phyloP scores from a whole-genome alignment of 257 asterid genomes.

The Salvia miltiorrhiza region DNA sequence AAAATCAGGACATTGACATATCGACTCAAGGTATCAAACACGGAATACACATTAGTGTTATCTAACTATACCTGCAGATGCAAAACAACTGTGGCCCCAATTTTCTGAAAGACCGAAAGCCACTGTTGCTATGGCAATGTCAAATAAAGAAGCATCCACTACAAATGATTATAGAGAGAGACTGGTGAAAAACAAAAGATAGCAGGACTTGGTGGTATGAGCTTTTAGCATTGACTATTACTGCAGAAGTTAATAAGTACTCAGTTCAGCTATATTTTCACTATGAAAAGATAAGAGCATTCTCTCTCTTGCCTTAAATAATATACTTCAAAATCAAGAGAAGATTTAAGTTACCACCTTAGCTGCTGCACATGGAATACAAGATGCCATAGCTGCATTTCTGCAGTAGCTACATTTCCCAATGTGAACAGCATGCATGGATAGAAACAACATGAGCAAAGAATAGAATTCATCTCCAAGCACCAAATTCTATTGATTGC shows the following conservation, averaged over 20 bases:
- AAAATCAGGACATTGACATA: too few species aligned
- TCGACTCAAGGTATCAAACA: too few species aligned
- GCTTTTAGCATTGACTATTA: not conserved
- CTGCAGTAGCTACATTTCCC: constrained; percentile 1
- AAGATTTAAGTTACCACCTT: not conserved
- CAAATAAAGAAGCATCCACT: not conserved
- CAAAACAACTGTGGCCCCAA: not conserved
- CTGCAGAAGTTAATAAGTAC: not conserved
- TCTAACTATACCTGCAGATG: not conserved
- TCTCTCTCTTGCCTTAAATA: not conserved
- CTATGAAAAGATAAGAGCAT: not conserved
- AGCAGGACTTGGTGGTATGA: too few species aligned
- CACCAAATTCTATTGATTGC: constrained; percentile 56
- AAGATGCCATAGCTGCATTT: not conserved
- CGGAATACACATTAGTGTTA: not conserved
- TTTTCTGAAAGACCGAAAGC: not conserved
- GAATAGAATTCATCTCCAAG: constrained; percentile 42
- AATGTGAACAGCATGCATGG: not conserved
- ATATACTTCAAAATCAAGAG: not conserved
- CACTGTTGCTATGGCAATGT: not conserved
- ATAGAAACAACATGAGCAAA: not conserved
- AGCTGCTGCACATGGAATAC: not conserved
- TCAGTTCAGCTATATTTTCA: not conserved
- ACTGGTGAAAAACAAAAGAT: not conserved
- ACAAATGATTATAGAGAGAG: not conserved